Evolutionary conservation across 129 eudicot genomes (phyloP), one percentile per base, ranked within the genome.

Genomic region (Kitagawia praeruptora): DNA sequence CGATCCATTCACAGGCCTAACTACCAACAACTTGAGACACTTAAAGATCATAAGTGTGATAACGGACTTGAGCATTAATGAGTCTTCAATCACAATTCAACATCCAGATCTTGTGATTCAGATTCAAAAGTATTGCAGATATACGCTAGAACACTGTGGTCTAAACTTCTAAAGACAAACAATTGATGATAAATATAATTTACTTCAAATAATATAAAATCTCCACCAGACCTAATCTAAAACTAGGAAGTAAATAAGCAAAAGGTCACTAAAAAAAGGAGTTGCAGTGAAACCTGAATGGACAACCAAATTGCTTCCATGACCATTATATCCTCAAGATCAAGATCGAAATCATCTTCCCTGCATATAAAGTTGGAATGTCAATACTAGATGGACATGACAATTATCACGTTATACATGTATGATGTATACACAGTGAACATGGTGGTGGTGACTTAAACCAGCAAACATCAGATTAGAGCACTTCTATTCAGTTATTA

Each of bases 271-370:
- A 23, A 38, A 31, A 37, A 70, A 19, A 34, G 56, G 71, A 61
- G 19, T 13, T 27, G 18, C 12, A 21, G 9, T 72, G 37, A 63
- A 87, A 95, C 99, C 97, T 95, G 97, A 80, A 87, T 89, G 31
- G 97, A 95, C 78, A 92, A 82, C 99, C 99, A 95, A 70, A 95
- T 90, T 73, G 99, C 99, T 89, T 95, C 96, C 99, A 95, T 92
- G 47, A 95, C 93, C 99, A 95, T 95, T 80, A 95, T 89, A 84
- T 95, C 97, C 81, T 95, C 99, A 25, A 92, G 99, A 83, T 95
- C 97, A 82, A 95, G 87, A 84, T 92, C 99, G 74, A 88, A 90
- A 75, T 87, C 98, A 28, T 91, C 96, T 11, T 92, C 93, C 87
- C 98, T 94, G 92, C 80, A 82, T 58, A 79, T 37, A 54, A 44